phyloP scores from a whole-genome alignment of 768 basidiomycete genomes.

The Tubosaeta sp. region DNA sequence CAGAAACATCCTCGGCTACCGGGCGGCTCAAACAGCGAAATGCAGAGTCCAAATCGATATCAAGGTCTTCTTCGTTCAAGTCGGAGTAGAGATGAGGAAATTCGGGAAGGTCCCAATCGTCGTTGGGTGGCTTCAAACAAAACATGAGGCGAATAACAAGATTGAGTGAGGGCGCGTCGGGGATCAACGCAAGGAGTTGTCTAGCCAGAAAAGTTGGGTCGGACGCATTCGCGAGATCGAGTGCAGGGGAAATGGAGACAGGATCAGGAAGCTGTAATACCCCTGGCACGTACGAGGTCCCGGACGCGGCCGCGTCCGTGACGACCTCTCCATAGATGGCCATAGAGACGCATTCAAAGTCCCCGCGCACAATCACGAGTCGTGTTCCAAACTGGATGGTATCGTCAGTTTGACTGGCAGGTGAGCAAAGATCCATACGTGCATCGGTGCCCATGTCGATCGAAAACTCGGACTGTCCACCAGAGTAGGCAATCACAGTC shows the following conservation, averaged over 20 bases:
- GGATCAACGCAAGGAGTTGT: conserved; percentile 56
- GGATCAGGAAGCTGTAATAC: conserved; percentile 33
- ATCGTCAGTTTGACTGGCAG: not conserved
- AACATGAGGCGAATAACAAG: conserved; percentile 72
- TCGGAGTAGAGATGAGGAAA: conserved; percentile 71
- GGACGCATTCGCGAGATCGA: conserved; percentile 57
- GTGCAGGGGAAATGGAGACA: conserved; percentile 40
- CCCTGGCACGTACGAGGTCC: conserved; percentile 40
- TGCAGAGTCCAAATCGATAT: conserved; percentile 56
- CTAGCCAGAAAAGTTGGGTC: conserved; percentile 63
- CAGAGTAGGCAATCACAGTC: conserved; percentile 67
- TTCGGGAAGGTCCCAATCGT: conserved; percentile 75
- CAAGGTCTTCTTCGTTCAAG: conserved; percentile 45
- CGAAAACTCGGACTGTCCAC: conserved; percentile 59
- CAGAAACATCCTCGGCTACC: conserved; percentile 50
- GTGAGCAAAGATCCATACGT: conserved; percentile 18
- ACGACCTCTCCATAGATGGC: conserved; percentile 50
- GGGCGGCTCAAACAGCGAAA: conserved; percentile 53
- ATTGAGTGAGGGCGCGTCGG: conserved; percentile 57
- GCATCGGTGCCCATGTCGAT: conserved; percentile 73
- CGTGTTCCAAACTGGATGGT: conserved; percentile 60
- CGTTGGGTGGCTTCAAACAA: conserved; percentile 70
- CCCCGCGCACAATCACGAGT: conserved; percentile 77
- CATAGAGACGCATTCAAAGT: conserved; percentile 57
- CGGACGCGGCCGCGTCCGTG: conserved; percentile 38